These are phyloP conservation scores for Papilionanthe hybrid DNA, from an alignment of 116 monocot species.

Conservation along the genomic window DNA sequence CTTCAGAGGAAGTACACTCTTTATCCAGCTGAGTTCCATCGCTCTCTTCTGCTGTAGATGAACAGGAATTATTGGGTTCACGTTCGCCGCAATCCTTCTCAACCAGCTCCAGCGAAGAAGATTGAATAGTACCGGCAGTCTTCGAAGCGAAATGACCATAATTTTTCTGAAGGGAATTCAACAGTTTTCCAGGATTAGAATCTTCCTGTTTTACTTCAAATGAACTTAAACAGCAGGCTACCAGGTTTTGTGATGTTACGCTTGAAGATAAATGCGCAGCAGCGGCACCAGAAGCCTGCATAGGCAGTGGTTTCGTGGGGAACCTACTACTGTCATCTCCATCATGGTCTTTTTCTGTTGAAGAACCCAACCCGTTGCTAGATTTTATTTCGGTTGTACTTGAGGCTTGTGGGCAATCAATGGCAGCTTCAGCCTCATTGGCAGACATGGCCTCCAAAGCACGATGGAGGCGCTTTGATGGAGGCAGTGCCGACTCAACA, in stretches of 20 bases:
- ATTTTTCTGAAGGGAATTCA: constrained; percentile 7
- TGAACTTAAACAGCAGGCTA: constrained; percentile 9
- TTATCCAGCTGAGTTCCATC: constrained; percentile 2
- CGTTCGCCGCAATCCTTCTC: constrained; percentile 15
- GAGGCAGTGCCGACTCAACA: constrained; percentile 93
- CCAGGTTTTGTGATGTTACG: constrained; percentile 11
- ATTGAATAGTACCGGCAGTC: constrained; percentile 2
- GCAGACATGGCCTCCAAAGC: constrained; percentile 99
- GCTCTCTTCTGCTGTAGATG: constrained; percentile 19
- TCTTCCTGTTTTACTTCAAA: constrained; percentile 19
- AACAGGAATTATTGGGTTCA: constrained; percentile 12
- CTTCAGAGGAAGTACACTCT: constrained; percentile 6
- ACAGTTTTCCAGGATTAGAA: neutral
- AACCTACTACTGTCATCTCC: constrained; percentile 12
- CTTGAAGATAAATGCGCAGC: constrained; percentile 6
- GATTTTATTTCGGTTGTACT: constrained; percentile 9
- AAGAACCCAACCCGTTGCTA: constrained; percentile 17
- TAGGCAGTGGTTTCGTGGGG: constrained; percentile 4
- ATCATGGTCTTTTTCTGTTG: constrained; percentile 5
- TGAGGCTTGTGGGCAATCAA: constrained; percentile 29
- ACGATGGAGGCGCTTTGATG: constrained; percentile 93
- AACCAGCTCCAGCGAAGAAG: constrained; percentile 16
- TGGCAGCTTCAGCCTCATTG: constrained; percentile 62
- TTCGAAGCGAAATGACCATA: constrained; percentile 8
- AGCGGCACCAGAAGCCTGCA: constrained; percentile 11